These are phyloP conservation scores for Candida takata DNA, from an alignment of 805 yeast genomes.

Conservation along the genomic window DNA sequence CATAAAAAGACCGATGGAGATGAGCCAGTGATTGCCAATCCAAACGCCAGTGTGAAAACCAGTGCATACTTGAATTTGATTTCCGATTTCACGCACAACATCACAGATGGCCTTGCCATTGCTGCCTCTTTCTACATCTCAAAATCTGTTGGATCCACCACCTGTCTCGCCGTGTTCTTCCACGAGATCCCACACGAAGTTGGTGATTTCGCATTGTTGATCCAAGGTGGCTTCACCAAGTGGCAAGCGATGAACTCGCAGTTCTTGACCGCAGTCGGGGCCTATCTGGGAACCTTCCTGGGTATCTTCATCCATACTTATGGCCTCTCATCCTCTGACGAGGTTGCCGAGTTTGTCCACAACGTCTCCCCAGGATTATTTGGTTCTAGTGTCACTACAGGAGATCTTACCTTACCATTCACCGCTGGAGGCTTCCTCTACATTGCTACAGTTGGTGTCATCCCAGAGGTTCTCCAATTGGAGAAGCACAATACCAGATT, in stretches of 20 bases:
- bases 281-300: slow-evolving; percentile 55
- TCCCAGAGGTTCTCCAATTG: slow-evolving; percentile 59
- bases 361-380: slow-evolving; percentile 31
- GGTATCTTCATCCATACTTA: slow-evolving; percentile 51
- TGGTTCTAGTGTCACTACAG: slow-evolving; percentile 43
- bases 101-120: slow-evolving; percentile 72
- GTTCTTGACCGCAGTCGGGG: slow-evolving; percentile 58
- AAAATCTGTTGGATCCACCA: slow-evolving; percentile 55
- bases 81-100: slow-evolving; percentile 67
- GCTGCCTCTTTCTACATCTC: slow-evolving; percentile 63
- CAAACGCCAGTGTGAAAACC: slow-evolving; percentile 29
- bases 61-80: slow-evolving; percentile 59
- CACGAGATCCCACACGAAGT: slow-evolving; percentile 81
- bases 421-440: slow-evolving; percentile 75
- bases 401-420: slow-evolving; percentile 56
- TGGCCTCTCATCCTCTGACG: slow-evolving; percentile 18
- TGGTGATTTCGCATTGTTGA: slow-evolving; percentile 70
- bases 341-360: background rate
- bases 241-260: slow-evolving; percentile 63
- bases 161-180: slow-evolving; percentile 62
- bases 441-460: slow-evolving; percentile 67
- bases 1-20: slow-evolving; percentile 21
- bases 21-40: slow-evolving; percentile 26
- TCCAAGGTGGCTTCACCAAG: slow-evolving; percentile 63
- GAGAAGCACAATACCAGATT: slow-evolving; percentile 28